Conservation (phyloP, 768 basidiomycete genomes). For the Mycena crocata region DNA sequence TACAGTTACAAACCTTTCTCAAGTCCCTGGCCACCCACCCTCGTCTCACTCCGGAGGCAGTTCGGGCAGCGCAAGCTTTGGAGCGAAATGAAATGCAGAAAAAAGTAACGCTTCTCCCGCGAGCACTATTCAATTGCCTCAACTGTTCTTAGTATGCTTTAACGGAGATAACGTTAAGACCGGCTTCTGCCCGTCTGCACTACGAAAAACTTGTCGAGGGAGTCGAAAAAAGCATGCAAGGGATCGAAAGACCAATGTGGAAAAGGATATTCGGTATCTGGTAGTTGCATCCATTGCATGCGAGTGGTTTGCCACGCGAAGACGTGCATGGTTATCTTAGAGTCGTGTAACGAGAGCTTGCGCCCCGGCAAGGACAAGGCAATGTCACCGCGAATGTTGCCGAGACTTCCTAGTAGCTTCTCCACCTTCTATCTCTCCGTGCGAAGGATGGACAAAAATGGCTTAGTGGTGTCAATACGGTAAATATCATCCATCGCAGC, state of each 20-base stretch:
- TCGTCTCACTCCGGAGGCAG: constrained; percentile 69
- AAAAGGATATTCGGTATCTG: constrained; percentile 84
- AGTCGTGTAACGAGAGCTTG: no score
- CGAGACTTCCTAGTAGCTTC: background rate
- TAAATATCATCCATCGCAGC: background rate
- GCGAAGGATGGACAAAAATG: background rate
- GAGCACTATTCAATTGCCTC: constrained; percentile 30
- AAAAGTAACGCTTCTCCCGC: constrained; percentile 62
- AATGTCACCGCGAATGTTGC: constrained; percentile 9
- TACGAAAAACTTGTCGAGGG: constrained; percentile 81
- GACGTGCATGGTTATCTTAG: background rate
- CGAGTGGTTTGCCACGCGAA: no score
- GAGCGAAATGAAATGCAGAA: constrained; percentile 65
- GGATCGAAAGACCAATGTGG: constrained; percentile 87
- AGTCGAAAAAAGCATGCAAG: constrained; percentile 78
- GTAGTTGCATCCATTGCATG: constrained; percentile 50
- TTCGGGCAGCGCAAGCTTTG: constrained; percentile 68
- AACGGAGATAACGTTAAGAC: constrained; percentile 70
- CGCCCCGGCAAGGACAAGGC: constrained; percentile 7
- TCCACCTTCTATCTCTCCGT: constrained; percentile 15
- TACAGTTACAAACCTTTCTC: constrained; percentile 78
- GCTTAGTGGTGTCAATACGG: background rate
- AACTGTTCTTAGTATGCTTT: constrained; percentile 67
- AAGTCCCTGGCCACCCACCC: constrained; percentile 76
- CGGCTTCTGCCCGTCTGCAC: constrained; percentile 78